A percentile compares a stretch with the other conserved stretches of the same genome.
These are phyloP conservation scores for Stromatinia cepivora DNA, from an alignment of 2,329 filamentous ascomycete species.

Conservation along the genomic window DNA sequence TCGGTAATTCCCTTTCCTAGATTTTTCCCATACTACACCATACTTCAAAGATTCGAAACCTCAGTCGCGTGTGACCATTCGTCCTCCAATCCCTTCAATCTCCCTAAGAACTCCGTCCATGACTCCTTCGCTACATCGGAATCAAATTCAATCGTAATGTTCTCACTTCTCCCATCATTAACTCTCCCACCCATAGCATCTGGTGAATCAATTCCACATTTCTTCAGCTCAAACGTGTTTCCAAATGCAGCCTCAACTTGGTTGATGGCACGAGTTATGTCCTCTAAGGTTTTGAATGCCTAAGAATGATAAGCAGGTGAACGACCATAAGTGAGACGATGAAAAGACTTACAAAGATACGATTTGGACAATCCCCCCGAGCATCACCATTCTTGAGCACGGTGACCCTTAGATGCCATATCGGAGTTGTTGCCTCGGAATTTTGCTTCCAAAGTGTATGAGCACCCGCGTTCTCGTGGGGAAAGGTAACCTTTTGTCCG, in stretches of 20 bases:
- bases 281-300: slow-evolving; percentile 34
- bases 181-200: slow-evolving; percentile 35
- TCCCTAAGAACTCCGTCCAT: slow-evolving; percentile 31
- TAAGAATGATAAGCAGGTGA: slow-evolving; percentile 12
- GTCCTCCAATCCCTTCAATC: slow-evolving; percentile 30
- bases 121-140: slow-evolving; percentile 26
- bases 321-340: background rate
- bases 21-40: background rate
- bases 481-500: slow-evolving; percentile 29
- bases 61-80: slow-evolving; percentile 31
- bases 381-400: slow-evolving; percentile 34
- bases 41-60: background rate
- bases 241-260: slow-evolving; percentile 35
- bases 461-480: slow-evolving; percentile 24
- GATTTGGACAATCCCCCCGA: slow-evolving; percentile 31
- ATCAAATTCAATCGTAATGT: slow-evolving; percentile 35
- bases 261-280: slow-evolving; percentile 32
- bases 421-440: slow-evolving; percentile 22
- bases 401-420: slow-evolving; percentile 34
- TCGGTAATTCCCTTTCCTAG: background rate
- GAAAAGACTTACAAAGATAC: slow-evolving; percentile 31
- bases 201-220: slow-evolving; percentile 32
- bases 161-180: slow-evolving; percentile 35
- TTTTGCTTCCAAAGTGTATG: slow-evolving; percentile 33
- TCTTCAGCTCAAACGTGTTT: slow-evolving; percentile 31